phyloP scores from a whole-genome alignment of 169 alveolate genomes.

The Eimeria necatrix region DNA sequence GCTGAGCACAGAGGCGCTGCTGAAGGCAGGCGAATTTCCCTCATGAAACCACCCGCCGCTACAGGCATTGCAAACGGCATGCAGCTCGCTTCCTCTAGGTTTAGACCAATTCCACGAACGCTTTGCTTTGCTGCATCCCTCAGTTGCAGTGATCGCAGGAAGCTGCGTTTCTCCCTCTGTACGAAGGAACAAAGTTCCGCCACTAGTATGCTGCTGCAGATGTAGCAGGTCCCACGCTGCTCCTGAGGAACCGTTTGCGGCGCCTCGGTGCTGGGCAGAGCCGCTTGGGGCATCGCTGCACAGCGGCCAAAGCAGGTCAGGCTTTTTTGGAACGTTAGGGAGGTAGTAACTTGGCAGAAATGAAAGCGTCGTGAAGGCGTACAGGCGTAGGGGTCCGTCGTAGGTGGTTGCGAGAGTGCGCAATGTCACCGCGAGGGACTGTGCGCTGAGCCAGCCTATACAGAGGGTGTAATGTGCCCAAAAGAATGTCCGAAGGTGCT shows the following conservation, averaged over 20 bases:
- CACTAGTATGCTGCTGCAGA: background rate
- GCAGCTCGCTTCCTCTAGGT: background rate
- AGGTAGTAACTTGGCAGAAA: background rate
- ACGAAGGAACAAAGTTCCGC: background rate
- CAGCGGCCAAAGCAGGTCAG: too few species aligned
- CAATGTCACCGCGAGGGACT: constrained; percentile 30
- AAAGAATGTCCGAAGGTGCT: constrained; percentile 10
- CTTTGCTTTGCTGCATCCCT: background rate
- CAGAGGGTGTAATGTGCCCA: background rate
- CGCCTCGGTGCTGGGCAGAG: too few species aligned
- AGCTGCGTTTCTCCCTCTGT: background rate
- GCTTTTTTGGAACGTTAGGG: too few species aligned
- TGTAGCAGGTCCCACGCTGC: too few species aligned
- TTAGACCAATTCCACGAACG: too few species aligned
- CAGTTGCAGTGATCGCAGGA: background rate
- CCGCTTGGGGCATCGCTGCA: too few species aligned
- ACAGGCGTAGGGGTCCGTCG: background rate
- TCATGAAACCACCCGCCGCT: background rate
- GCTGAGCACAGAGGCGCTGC: too few species aligned
- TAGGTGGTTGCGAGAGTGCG: background rate
- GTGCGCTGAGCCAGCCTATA: background rate
- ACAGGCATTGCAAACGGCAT: background rate
- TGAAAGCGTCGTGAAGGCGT: background rate
- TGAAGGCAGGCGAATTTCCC: background rate
- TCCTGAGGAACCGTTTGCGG: too few species aligned